phyloP scores from a whole-genome alignment of 345 rosid species.

The Reutealis trisperma region DNA sequence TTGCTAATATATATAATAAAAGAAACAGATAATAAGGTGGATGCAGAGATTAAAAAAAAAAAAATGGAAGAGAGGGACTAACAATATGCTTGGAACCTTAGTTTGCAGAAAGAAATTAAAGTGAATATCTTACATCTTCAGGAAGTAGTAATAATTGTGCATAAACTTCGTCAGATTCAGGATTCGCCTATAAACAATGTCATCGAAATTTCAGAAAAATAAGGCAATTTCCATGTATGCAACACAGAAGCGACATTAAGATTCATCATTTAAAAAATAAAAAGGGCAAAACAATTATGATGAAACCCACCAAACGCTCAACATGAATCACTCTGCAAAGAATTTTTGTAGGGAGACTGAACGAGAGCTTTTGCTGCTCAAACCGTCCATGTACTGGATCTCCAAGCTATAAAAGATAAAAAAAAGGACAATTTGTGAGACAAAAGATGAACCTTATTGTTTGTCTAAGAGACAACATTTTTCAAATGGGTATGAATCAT shows the following conservation, averaged over 20 bases:
- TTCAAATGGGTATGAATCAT: too few species aligned
- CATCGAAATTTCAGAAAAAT: background rate
- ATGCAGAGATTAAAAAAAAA: conserved; percentile 6
- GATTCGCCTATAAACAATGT: conserved; percentile 63
- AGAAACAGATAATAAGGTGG: background rate
- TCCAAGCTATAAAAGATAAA: conserved; percentile 55
- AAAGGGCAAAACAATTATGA: too few species aligned
- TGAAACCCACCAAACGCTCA: conserved; percentile 74
- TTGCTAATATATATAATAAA: conserved; percentile 58
- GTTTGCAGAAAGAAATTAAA: conserved; percentile 1
- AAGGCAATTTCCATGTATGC: background rate
- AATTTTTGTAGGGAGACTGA: conserved; percentile 87
- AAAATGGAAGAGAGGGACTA: too few species aligned
- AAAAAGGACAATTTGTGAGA: conserved; percentile 8
- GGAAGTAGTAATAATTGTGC: conserved; percentile 86
- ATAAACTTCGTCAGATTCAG: conserved; percentile 92
- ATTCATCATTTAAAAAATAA: conserved; percentile 8
- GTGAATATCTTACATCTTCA: conserved; percentile 74
- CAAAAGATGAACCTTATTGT: too few species aligned
- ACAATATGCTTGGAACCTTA: background rate
- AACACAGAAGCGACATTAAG: background rate
- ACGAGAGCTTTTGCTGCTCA: conserved; percentile 80
- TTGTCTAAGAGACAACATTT: background rate
- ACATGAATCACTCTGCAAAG: conserved; percentile 92
- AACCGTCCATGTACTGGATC: conserved; percentile 85